Percentiles rank a stretch among this genome's conserved stretches.
These are phyloP conservation scores for Pogostemon cablin DNA, from an alignment of 257 asterid species.

Conservation along the genomic window DNA sequence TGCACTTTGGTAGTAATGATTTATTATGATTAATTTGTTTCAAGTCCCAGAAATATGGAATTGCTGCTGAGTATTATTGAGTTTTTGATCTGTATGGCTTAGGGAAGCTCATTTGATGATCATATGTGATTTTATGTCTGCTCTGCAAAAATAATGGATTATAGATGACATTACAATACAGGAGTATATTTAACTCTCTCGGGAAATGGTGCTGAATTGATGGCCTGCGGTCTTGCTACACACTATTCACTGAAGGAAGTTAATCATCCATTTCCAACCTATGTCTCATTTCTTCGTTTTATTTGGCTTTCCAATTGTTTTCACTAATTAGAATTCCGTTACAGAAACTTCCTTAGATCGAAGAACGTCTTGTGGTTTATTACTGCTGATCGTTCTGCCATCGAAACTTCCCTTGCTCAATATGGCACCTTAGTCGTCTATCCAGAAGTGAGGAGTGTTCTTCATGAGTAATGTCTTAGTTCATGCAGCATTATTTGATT, in stretches of 20 bases:
- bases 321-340: conserved; percentile 20
- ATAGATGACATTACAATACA: conserved; percentile 39
- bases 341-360: conserved; percentile 94
- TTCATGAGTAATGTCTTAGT: conserved; percentile 61
- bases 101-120: conserved; percentile 6
- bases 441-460: conserved; percentile 69
- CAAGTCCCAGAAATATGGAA: background rate
- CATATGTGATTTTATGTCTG: background rate
- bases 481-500: conserved; percentile 17
- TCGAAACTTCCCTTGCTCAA: conserved; percentile 84
- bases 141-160: background rate
- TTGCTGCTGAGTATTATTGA: conserved; percentile 10
- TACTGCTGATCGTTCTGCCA: conserved; percentile 82
- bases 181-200: conserved; percentile 97
- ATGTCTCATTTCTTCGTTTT: conserved; percentile 7
- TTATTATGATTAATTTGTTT: conserved; percentile 8
- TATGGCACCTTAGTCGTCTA: conserved; percentile 91
- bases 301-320: conserved; percentile 2
- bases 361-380: conserved; percentile 84
- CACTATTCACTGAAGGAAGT: conserved; percentile 82
- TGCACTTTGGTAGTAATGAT: background rate
- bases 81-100: too few relatives aligned
- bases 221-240: conserved; percentile 96
- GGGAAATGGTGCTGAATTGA: conserved; percentile 88
- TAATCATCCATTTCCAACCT: conserved; percentile 34